Percentiles rank a stretch among this genome's conserved stretches.
Conservation (phyloP, 2,329 filamentous ascomycete species). For the Fusarium paranaense region DNA sequence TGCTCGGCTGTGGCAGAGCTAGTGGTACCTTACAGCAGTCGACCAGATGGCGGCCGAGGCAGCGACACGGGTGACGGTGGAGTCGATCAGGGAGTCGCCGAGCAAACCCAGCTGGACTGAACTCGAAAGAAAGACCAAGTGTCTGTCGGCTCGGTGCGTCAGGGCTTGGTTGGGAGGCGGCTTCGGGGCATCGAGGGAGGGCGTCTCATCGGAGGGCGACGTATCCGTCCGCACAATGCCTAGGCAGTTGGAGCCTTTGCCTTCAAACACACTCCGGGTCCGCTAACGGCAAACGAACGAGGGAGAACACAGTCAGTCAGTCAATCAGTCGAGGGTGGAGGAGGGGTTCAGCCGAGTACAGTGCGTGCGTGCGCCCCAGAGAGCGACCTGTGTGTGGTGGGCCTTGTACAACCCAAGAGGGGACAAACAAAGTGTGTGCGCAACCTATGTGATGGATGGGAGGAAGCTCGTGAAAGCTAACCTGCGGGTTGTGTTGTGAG, state of each 20-base stretch:
- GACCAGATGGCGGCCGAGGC: conserved; percentile 29
- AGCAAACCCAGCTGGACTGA: conserved; percentile 26
- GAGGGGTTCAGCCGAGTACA: conserved; percentile 24
- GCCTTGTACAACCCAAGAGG: conserved; percentile 11
- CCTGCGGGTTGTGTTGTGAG: background rate
- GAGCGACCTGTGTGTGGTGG: conserved; percentile 12
- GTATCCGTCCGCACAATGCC: conserved; percentile 2
- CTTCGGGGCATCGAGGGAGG: background rate
- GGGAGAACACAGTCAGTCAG: conserved; percentile 1
- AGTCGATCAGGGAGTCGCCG: conserved; percentile 26
- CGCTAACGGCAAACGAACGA: conserved; percentile 16
- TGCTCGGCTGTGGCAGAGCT: conserved; percentile 20
- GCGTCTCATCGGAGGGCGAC: background rate
- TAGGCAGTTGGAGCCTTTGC: background rate
- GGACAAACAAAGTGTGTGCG: conserved; percentile 11
- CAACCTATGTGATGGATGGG: conserved; percentile 13
- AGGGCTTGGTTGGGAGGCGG: background rate
- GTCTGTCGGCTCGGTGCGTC: conserved; percentile 1
- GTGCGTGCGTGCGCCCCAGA: conserved; percentile 10
- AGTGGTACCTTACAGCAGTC: conserved; percentile 38
- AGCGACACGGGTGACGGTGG: conserved; percentile 28
- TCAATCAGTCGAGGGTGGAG: conserved; percentile 4
- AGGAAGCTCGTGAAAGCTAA: conserved; percentile 29
- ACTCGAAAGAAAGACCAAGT: background rate
- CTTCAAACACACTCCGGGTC: conserved; percentile 15